A percentile compares a stretch with the other conserved stretches of the same genome.
Evolutionary conservation across 2,329 filamentous ascomycete genomes (phyloP).

Genomic region (Thielaviopsis euricoi): DNA sequence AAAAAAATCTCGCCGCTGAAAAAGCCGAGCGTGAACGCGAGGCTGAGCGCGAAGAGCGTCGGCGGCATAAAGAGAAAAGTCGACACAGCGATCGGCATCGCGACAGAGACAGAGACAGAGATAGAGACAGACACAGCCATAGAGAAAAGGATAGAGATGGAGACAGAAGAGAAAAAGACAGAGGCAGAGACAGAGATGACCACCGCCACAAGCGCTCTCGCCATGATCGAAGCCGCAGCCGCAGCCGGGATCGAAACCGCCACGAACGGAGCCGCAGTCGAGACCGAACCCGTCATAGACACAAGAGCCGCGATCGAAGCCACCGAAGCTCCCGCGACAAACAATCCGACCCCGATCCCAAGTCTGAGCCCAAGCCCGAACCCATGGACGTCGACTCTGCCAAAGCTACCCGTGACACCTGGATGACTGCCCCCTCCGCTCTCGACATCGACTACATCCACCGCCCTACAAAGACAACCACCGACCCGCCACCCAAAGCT

Average conservation of each 20-base stretch:
- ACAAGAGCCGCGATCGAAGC: neutral
- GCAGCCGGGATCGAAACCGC: slow-evolving; percentile 15
- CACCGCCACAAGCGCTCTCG: neutral
- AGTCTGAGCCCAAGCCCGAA: neutral
- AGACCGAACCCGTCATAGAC: slow-evolving; percentile 2
- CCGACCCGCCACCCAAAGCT: slow-evolving; percentile 33
- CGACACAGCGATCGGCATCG: slow-evolving; percentile 13
- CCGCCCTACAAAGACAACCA: slow-evolving; percentile 38
- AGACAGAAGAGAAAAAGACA: slow-evolving; percentile 1
- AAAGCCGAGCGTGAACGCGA: slow-evolving; percentile 34
- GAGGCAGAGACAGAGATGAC: slow-evolving; percentile 19
- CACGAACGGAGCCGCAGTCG: slow-evolving; percentile 13
- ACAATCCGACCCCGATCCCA: too few relatives aligned
- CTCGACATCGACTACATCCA: slow-evolving; percentile 73
- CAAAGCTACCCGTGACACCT: slow-evolving; percentile 49
- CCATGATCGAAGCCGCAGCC: neutral
- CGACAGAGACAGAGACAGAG: slow-evolving; percentile 18
- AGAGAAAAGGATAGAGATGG: neutral
- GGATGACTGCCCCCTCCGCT: slow-evolving; percentile 83
- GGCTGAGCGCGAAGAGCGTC: slow-evolving; percentile 10
- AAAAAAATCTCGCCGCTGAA: slow-evolving; percentile 54
- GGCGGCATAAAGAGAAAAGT: neutral
- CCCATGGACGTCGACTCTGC: slow-evolving; percentile 13
- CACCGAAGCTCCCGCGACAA: too few relatives aligned
- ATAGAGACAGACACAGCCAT: slow-evolving; percentile 18